These are phyloP conservation scores for Dendrocalamus latiflorus DNA, from an alignment of 202 grass and related monocot genomes.

Conservation along the genomic window DNA sequence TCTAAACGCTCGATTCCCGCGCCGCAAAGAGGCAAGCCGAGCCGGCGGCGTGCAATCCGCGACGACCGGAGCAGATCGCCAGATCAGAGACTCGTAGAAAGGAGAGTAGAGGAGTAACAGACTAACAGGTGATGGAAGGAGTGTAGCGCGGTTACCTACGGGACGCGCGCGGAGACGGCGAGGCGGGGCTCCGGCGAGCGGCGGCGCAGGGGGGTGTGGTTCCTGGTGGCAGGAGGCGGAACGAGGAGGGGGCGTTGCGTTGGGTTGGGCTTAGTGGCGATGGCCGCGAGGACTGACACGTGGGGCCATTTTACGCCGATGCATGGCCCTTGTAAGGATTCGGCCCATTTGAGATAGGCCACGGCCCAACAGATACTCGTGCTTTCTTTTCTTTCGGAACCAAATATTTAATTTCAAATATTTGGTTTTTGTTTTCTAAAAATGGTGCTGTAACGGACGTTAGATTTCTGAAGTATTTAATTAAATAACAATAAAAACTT, in stretches of 20 bases:
- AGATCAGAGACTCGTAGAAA: neutral
- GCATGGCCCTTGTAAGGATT: too few species aligned
- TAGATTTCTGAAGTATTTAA: too few species aligned
- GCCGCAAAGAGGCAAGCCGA: neutral
- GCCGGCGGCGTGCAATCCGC: neutral
- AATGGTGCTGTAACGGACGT: too few species aligned
- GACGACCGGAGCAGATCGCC: slow-evolving; percentile 2
- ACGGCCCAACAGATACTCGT: too few species aligned
- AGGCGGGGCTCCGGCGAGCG: slow-evolving; percentile 40
- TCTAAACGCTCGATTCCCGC: neutral
- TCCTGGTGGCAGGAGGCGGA: neutral
- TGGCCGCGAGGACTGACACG: neutral
- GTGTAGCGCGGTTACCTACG: neutral
- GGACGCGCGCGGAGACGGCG: neutral
- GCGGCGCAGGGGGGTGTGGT: slow-evolving; percentile 10
- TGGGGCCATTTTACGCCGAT: too few species aligned
- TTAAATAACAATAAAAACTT: too few species aligned
- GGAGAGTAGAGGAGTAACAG: neutral
- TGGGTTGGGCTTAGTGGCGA: too few species aligned
- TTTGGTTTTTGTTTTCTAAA: too few species aligned
- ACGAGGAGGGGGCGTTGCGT: slow-evolving; percentile 1
- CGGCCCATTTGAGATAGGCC: too few species aligned
- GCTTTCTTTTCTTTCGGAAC: too few species aligned
- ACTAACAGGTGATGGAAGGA: neutral
- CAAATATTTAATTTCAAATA: too few species aligned